Conservation (phyloP, 2,329 filamentous ascomycete species). For the Sarocladium strictum region DNA sequence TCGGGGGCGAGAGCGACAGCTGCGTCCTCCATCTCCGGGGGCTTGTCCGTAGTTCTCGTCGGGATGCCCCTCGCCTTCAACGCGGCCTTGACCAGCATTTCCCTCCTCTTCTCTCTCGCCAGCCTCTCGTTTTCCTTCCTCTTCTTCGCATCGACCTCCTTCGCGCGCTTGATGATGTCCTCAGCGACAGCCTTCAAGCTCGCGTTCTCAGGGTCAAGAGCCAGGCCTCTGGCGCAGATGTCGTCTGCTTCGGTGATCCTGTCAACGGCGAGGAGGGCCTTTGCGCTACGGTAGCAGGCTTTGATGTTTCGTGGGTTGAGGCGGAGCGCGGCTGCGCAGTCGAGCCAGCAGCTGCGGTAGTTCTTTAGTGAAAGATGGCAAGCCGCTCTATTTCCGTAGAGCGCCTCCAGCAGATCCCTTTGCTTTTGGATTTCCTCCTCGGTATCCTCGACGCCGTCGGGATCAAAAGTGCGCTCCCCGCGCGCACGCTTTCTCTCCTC, state of each 20-base stretch:
- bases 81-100: slow-evolving; percentile 57
- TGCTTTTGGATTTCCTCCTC: slow-evolving; percentile 58
- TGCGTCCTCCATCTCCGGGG: slow-evolving; percentile 86
- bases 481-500: slow-evolving; percentile 52
- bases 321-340: slow-evolving; percentile 73
- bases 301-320: slow-evolving; percentile 81
- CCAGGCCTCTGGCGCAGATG: slow-evolving; percentile 67
- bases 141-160: slow-evolving; percentile 47
- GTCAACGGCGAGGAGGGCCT: slow-evolving; percentile 72
- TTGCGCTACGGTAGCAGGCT: slow-evolving; percentile 79
- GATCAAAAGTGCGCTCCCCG: slow-evolving; percentile 26
- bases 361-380: slow-evolving; percentile 87
- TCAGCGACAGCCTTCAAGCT: slow-evolving; percentile 55
- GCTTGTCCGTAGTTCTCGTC: slow-evolving; percentile 58
- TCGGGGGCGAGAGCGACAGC: slow-evolving; percentile 63
- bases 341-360: slow-evolving; percentile 77
- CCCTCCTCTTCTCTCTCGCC: slow-evolving; percentile 49
- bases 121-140: slow-evolving; percentile 49
- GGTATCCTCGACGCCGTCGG: slow-evolving; percentile 23
- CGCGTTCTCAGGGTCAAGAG: slow-evolving; percentile 64
- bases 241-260: slow-evolving; percentile 77
- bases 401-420: slow-evolving; percentile 62
- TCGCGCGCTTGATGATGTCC: slow-evolving; percentile 57
- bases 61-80: slow-evolving; percentile 65
- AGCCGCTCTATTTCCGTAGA: slow-evolving; percentile 81